Evolutionary conservation across 345 rosid genomes (phyloP).

Genomic region (Syzygium aromaticum): DNA sequence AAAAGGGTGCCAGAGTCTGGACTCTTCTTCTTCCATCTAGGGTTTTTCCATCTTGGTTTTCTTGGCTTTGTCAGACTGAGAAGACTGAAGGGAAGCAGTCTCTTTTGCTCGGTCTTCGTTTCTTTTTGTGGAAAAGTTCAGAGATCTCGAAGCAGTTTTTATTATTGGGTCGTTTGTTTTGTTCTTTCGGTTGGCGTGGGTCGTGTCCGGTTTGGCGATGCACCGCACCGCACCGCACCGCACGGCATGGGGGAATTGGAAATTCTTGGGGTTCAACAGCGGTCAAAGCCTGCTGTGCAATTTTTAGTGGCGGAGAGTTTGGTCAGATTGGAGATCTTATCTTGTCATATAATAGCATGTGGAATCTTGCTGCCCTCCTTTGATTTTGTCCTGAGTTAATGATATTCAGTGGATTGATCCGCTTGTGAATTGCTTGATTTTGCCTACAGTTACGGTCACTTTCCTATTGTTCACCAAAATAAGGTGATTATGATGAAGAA

Average conservation of each 20-base stretch:
- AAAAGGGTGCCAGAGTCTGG: not conserved
- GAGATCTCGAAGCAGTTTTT: not conserved
- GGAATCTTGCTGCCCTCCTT: not conserved
- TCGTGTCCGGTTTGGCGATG: not conserved
- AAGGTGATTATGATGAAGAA: not conserved
- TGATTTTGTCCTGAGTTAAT: not conserved
- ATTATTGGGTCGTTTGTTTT: not conserved
- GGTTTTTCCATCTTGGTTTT: not conserved
- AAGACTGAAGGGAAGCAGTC: not conserved
- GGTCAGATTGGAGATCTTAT: not conserved
- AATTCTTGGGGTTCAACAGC: not conserved
- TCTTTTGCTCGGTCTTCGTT: not conserved
- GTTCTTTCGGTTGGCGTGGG: not conserved
- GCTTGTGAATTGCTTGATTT: not conserved
- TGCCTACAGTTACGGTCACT: not conserved
- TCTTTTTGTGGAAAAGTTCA: not conserved
- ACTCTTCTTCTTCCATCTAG: not conserved
- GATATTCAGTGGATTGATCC: not conserved
- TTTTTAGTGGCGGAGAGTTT: not conserved
- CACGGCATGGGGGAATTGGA: not conserved
- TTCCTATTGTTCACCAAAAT: no score
- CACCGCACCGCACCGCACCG: not conserved
- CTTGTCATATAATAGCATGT: no score
- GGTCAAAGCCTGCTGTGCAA: not conserved
- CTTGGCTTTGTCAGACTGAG: not conserved